Evolutionary conservation across 1,139 yeast species (phyloP), one percentile per base, ranked within the genome.

Genomic region (Yamadazyma kanchanaburiensis): DNA sequence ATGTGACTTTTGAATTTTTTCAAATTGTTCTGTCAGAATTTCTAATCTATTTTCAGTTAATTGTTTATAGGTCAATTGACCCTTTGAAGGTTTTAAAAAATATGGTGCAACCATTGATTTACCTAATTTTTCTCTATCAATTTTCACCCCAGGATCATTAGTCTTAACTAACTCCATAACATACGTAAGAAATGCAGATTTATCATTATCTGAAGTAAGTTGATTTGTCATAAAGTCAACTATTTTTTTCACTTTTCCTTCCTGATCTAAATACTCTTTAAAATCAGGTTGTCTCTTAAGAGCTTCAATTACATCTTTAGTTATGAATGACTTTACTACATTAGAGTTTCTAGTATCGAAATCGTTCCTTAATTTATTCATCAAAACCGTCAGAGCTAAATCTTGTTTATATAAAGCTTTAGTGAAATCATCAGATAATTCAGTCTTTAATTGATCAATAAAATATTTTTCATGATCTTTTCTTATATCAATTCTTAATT

Each of bases 111-210:
- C 37, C 5, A 58, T 28, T n/a, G 38, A 36, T 3, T 34, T 25
- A 5, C 60, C 65, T 3, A 21, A 34, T 33, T 57, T 60, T 6
- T 46, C 45, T 2, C 39, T 26, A 2, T 53, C 40, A 19, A 60
- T 37, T 10, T 42, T 48, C 15, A 47, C 43, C 24, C 35, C 32
- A 6, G 64, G 60, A 28, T 49, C 50, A 40, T 41, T 39, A n/a
- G 35, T 35, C 10, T 33, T 26, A 3, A 55, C 26, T 12, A 48
- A 50, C 7, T 44, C 31, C 11, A 48, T 27, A n/a, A 55, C 26
- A 26, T 40, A 36, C 13, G 37, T 23, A 25, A 37, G 43, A 23
- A 43, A 48, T 4, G 22, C 24, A 13, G 33, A 32, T 12, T 22
- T 23, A 11, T 20, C 22, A 5, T 14, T 11, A 11, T 19, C 21